Conservation (phyloP, 208 protist genomes). For the Trypanosoma theileri region DNA sequence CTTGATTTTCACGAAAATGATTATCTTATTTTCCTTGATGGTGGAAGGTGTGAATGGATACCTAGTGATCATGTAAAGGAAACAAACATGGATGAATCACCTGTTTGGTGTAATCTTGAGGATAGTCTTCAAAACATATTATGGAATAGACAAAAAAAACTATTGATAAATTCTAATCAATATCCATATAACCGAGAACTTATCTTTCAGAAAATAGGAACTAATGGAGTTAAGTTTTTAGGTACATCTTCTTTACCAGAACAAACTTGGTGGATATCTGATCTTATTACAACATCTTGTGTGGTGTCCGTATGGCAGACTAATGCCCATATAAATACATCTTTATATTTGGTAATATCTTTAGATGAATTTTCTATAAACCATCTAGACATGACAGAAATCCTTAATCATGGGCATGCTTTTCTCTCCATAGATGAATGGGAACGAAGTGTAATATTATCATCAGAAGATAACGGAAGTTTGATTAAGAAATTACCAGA, state of each 20-base stretch:
- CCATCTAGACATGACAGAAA: neutral
- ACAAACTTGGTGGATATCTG: slow-evolving; percentile 39
- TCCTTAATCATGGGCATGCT: slow-evolving; percentile 7
- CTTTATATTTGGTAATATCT: slow-evolving; percentile 6
- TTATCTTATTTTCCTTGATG: slow-evolving; percentile 22
- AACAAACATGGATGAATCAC: slow-evolving; percentile 18
- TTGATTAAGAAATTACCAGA: slow-evolving; percentile 12
- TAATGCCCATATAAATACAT: neutral
- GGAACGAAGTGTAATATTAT: slow-evolving; percentile 15
- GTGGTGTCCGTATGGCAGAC: slow-evolving; percentile 40
- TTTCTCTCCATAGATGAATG: slow-evolving; percentile 28
- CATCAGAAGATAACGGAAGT: neutral
- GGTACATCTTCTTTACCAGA: neutral
- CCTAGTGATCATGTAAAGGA: slow-evolving; percentile 2
- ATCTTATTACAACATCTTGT: slow-evolving; percentile 41
- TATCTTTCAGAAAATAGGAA: slow-evolving; percentile 3
- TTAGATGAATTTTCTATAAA: neutral
- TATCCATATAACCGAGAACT: neutral
- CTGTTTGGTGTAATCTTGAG: slow-evolving; percentile 6
- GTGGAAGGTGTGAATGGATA: slow-evolving; percentile 16
- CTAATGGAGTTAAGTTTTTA: neutral
- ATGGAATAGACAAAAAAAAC: neutral
- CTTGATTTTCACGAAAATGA: slow-evolving; percentile 13
- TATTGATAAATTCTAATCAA: neutral
- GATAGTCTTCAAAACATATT: slow-evolving; percentile 14